Conservation (phyloP, 805 yeast species). For the Myxozyma udenii region DNA sequence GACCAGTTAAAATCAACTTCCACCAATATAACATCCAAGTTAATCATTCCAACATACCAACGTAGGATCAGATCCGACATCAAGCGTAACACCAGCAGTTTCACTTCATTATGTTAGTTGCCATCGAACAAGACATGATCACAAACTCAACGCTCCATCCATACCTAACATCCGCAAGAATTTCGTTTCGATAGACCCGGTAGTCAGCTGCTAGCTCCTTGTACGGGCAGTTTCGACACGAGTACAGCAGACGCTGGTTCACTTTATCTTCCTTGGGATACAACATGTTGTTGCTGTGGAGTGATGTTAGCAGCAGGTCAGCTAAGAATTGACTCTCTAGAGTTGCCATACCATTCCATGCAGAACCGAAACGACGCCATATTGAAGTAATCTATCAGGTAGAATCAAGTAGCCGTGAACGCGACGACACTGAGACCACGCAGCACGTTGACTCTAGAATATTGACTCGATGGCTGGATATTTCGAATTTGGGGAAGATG, state of each 20-base stretch:
- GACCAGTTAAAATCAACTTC: background rate
- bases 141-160: background rate
- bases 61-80: conserved; percentile 95
- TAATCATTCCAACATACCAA: conserved; percentile 39
- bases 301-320: background rate
- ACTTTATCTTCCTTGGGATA: conserved; percentile 94
- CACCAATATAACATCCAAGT: background rate
- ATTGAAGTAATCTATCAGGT: too few species aligned
- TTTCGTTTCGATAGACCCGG: conserved; percentile 86
- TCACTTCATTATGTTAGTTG: conserved; percentile 43
- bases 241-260: conserved; percentile 68
- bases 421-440: too few species aligned
- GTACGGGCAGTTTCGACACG: conserved; percentile 92
- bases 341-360: conserved; percentile 62
- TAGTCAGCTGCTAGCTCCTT: conserved; percentile 88
- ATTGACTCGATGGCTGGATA: too few species aligned
- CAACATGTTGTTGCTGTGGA: conserved; percentile 79
- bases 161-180: conserved; percentile 76
- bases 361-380: conserved; percentile 97
- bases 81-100: conserved; percentile 95
- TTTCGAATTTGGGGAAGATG: too few species aligned
- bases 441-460: too few species aligned
- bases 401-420: too few species aligned
- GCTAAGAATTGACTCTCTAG: background rate
- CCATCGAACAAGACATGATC: background rate